Base-by-base conservation (phyloP, 306 rosid genomes). In the Chamaecrista fasciculata region DNA sequence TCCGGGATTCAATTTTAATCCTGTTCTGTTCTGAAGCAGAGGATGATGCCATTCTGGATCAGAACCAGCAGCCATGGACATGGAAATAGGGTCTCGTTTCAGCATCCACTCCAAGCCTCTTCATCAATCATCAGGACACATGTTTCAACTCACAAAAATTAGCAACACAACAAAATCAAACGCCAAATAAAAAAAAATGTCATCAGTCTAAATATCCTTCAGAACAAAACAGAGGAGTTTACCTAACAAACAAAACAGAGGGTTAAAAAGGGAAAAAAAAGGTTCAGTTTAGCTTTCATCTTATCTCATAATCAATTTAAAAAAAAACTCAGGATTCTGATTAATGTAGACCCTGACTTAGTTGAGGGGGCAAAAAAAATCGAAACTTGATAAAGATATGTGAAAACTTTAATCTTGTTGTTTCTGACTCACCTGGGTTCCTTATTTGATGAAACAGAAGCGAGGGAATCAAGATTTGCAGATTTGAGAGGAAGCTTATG, bases 91-190 rank as follows among this genome's bases (percentile, higher is more conserved):
- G 55, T 82, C 90, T 71, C 72, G 83, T 61, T 77, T 87, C 80
- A 79, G 78, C 84, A 77, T 71, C 95, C 92, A 84, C 29, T 82
- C 91, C 83, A 82, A 74, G 39, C 83, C 76, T 82, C 95, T 91
- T 69, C 51, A 19, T 18, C 11, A 4, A 6, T 19, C n/a, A n/a
- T n/a, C n/a, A n/a, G 28, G 47, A 60, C 66, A 61, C 44, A 33
- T 4, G 6, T 66, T 37, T 25, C 63, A 63, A 73, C 11, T 29
- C 21, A 75, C 59, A 63, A 74, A 74, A 59, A 74, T 74, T 37
- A 70, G 29, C 11, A 71, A 40, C 34, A 43, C 8, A 76, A 57
- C 59, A 71, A 15, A 5, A 37, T 12, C 40, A 36, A 5, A 34
- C 43, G n/a, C n/a, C n/a, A n/a, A n/a, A n/a, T n/a, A n/a, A n/a